phyloP scores from a whole-genome alignment of 176 grass and related monocot species.

The Oryza glumipatula region DNA sequence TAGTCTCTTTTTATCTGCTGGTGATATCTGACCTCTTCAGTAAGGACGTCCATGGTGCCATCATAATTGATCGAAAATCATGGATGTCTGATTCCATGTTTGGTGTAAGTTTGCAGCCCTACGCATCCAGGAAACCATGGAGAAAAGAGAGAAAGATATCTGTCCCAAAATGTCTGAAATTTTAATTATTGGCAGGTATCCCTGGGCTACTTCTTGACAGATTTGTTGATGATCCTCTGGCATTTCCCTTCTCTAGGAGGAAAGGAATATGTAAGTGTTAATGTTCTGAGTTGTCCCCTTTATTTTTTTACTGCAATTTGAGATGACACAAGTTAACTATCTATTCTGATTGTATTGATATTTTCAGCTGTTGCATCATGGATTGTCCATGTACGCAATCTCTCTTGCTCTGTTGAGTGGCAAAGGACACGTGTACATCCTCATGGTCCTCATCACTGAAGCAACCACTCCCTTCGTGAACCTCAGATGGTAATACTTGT shows the following conservation, averaged over 20 bases:
- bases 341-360: background rate
- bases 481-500: constrained; percentile 64
- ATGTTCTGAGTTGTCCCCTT: background rate
- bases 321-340: background rate
- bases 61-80: constrained; percentile 68
- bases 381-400: constrained; percentile 65
- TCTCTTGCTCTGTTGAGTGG: constrained; percentile 58
- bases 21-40: constrained; percentile 70
- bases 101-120: constrained; percentile 49
- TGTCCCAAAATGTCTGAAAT: background rate
- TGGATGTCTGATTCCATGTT: constrained; percentile 68
- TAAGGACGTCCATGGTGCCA: constrained; percentile 22
- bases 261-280: constrained; percentile 75
- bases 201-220: constrained; percentile 72
- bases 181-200: constrained; percentile 34
- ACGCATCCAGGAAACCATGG: background rate
- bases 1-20: constrained; percentile 71
- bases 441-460: constrained; percentile 74
- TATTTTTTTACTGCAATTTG: background rate
- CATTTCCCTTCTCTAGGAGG: constrained; percentile 70
- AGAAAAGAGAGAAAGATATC: background rate
- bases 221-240: constrained; percentile 65
- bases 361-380: constrained; percentile 73
- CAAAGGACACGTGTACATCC: constrained; percentile 73
- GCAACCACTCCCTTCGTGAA: constrained; percentile 73